Evolutionary conservation across 768 basidiomycete species (phyloP).

Genomic region (Hericium erinaceus): DNA sequence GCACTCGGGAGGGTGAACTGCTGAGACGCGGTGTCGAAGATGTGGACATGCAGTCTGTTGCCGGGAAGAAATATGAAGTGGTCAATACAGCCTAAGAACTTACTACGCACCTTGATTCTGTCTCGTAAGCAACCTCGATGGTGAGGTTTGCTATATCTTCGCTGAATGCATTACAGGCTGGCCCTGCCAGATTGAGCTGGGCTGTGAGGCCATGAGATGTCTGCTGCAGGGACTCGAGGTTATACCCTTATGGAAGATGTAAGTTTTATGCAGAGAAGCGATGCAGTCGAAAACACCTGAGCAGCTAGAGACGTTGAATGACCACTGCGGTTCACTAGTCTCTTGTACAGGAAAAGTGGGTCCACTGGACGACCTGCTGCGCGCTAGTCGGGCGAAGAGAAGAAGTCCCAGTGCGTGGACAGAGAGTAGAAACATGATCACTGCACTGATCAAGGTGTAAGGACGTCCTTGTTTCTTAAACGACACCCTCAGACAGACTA

Average conservation of each 20-base stretch:
- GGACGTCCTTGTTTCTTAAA: neutral
- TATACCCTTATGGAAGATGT: constrained; percentile 38
- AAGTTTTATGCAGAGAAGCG: neutral
- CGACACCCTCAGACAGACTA: neutral
- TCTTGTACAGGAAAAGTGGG: neutral
- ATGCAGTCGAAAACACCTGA: constrained; percentile 4
- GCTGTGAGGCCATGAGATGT: constrained; percentile 44
- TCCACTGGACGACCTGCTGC: neutral
- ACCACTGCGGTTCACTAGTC: neutral
- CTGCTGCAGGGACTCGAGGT: constrained; percentile 33
- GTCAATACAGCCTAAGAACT: neutral
- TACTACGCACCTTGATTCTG: constrained; percentile 32
- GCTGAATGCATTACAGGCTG: constrained; percentile 59
- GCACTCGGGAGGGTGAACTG: constrained; percentile 62
- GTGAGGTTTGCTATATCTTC: constrained; percentile 47
- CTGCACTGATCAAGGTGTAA: neutral
- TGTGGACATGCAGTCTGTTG: constrained; percentile 57
- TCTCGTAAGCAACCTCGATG: constrained; percentile 62
- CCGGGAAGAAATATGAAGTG: constrained; percentile 33
- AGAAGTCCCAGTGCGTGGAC: neutral
- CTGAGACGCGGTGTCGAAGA: constrained; percentile 47
- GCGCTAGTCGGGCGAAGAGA: neutral
- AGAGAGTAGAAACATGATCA: neutral
- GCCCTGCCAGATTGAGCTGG: constrained; percentile 41
- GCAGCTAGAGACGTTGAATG: constrained; percentile 11